Conservation (phyloP, 1,284 basidiomycete species). For the Ganoderma lingzhi region DNA sequence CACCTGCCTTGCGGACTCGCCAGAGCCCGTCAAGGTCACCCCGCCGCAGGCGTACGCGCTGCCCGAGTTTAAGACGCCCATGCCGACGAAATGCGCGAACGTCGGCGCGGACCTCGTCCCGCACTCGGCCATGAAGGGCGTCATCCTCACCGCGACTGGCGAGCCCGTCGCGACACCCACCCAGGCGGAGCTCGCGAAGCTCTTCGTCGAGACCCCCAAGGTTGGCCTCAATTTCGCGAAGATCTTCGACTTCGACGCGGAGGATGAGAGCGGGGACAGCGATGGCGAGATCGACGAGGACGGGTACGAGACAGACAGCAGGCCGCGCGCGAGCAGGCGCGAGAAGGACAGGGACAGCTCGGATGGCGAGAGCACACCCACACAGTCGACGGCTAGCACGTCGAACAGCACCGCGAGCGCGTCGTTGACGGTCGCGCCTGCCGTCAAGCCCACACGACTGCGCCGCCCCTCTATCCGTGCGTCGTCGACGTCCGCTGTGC, state of each 20-base stretch:
- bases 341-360: slow-evolving; percentile 26
- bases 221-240: slow-evolving; percentile 76
- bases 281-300: slow-evolving; percentile 34
- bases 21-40: slow-evolving; percentile 34
- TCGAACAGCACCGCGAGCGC: background rate
- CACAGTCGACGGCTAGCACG: slow-evolving; percentile 24
- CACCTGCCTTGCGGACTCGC: slow-evolving; percentile 47
- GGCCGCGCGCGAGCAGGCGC: slow-evolving; percentile 22
- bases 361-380: slow-evolving; percentile 37
- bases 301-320: slow-evolving; percentile 39
- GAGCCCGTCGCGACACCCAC: slow-evolving; percentile 73
- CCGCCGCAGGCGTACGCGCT: slow-evolving; percentile 42
- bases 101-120: slow-evolving; percentile 37
- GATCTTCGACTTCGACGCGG: slow-evolving; percentile 70
- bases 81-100: slow-evolving; percentile 34
- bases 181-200: slow-evolving; percentile 65
- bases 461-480: slow-evolving; percentile 45
- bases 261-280: slow-evolving; percentile 42
- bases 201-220: slow-evolving; percentile 71
- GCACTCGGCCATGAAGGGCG: slow-evolving; percentile 83
- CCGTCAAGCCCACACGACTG: slow-evolving; percentile 39
- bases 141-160: slow-evolving; percentile 78
- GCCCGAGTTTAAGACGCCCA: slow-evolving; percentile 50
- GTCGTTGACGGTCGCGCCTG: slow-evolving; percentile 14
- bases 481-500: slow-evolving; percentile 26